These are phyloP conservation scores for Saccharomyces hybrid DNA, from an alignment of 1,139 yeast species.

Conservation along the genomic window DNA sequence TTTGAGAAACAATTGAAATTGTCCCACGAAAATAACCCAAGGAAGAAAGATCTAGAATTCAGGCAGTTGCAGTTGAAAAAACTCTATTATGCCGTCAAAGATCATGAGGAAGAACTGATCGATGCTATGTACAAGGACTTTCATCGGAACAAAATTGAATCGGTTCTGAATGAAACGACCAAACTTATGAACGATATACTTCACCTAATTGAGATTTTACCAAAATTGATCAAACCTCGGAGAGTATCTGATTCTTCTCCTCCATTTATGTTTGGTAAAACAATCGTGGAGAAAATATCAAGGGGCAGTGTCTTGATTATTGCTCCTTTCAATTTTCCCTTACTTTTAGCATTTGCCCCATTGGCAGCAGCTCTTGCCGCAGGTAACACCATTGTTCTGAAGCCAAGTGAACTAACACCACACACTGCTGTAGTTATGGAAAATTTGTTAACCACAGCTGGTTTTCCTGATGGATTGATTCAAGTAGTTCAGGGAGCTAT, in stretches of 20 bases:
- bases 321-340: conserved; percentile 85
- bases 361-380: conserved; percentile 77
- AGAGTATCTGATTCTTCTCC: conserved; percentile 40
- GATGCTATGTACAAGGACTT: conserved; percentile 62
- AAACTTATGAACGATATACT: conserved; percentile 49
- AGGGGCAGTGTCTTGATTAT: conserved; percentile 70
- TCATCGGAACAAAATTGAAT: conserved; percentile 54
- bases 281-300: conserved; percentile 57
- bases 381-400: conserved; percentile 76
- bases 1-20: conserved; percentile 15
- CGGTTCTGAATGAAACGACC: conserved; percentile 49
- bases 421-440: conserved; percentile 50
- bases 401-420: conserved; percentile 74
- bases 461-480: conserved; percentile 48
- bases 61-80: conserved; percentile 61
- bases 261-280: conserved; percentile 40
- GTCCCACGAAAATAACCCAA: conserved; percentile 11
- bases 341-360: conserved; percentile 56
- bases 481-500: conserved; percentile 68
- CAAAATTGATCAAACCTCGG: conserved; percentile 54
- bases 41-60: conserved; percentile 41
- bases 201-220: conserved; percentile 51
- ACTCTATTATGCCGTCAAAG: conserved; percentile 56
- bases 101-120: conserved; percentile 47
- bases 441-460: conserved; percentile 44